phyloP scores from a whole-genome alignment of 345 rosid genomes.

The Gossypium anomalum region DNA sequence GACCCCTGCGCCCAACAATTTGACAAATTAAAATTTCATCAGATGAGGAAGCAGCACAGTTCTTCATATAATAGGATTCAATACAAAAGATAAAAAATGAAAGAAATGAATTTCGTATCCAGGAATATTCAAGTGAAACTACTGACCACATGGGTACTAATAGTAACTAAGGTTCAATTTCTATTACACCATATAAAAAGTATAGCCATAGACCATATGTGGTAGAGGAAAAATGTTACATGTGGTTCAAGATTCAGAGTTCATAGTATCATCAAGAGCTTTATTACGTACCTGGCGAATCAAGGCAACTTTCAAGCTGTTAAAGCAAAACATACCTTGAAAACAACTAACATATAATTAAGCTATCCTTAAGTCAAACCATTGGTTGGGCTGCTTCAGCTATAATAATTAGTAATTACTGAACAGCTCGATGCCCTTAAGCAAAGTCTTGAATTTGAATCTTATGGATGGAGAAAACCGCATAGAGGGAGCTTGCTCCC shows the following conservation, averaged over 20 bases:
- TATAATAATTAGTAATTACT: too few species aligned
- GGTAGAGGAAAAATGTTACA: not conserved
- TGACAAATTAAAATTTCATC: not conserved
- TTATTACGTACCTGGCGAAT: not conserved
- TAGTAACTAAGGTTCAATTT: too few species aligned
- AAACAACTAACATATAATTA: not conserved
- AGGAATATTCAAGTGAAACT: too few species aligned
- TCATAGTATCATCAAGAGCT: not conserved
- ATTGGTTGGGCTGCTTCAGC: not conserved
- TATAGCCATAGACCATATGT: not conserved
- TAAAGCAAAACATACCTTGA: not conserved
- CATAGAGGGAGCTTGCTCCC: too few species aligned
- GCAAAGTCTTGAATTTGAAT: too few species aligned
- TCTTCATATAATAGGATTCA: not conserved
- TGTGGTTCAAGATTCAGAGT: not conserved
- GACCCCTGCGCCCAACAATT: conserved; percentile 56
- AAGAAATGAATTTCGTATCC: too few species aligned
- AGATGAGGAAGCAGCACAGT: not conserved
- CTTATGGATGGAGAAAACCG: too few species aligned
- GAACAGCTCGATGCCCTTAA: too few species aligned
- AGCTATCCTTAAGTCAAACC: conserved; percentile 1
- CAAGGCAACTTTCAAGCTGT: conserved; percentile 1
- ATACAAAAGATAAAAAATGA: too few species aligned
- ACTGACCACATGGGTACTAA: too few species aligned
- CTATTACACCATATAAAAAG: too few species aligned